Base-by-base conservation (phyloP, 176 grass and related monocot species). In the Saccharum spontaneum region DNA sequence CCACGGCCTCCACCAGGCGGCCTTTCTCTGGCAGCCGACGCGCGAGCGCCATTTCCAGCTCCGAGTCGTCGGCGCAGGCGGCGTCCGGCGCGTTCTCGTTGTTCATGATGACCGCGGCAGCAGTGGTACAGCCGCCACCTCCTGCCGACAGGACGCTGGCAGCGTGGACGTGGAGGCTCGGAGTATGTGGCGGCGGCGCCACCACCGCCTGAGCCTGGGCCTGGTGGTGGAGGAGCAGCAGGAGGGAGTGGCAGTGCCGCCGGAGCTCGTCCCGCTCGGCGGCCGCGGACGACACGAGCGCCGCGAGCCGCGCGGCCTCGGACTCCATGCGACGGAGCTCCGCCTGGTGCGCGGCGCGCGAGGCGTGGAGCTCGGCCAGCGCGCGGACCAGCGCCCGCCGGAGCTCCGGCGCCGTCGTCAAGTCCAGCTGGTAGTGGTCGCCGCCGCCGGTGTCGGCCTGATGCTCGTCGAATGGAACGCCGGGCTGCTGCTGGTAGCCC, bases 261-360 rank as follows among this genome's bases (percentile, higher is more conserved):
- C 91, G 90, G 77, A 95, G 88, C 86, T 99, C 89, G 88, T 99
- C 97, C 20, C 97, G 91, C 88, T 99, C 97, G 11, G 88, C 87
- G 45, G 88, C 87, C 15, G 89, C 86, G n/a, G 77, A 77, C 16
- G 92, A 84, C 62, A 92, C 91, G 39, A 98, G 89, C 72, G 86
- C 78, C 3, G 89, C 79, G 16, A 97, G 88, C 11, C 91, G 91
- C n/a, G 92, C 69, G 8, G 93, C 86, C 60, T 94, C 93, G 20
- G 84, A 76, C 60, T 96, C 91, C 97, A 92, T 73, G 12, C 86
- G 82, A 7, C 83, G 80, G 69, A 98, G 89, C 82, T 98, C 93
- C 37, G 87, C 89, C 50, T 87, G 91, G 20, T 94, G 88, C 66
- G 96, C 81, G 11, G 67, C 67, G 39, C 91, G 93, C 10, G 84